These are phyloP conservation scores for Allium sativum DNA, from an alignment of 106 monocot genomes.

Conservation along the genomic window DNA sequence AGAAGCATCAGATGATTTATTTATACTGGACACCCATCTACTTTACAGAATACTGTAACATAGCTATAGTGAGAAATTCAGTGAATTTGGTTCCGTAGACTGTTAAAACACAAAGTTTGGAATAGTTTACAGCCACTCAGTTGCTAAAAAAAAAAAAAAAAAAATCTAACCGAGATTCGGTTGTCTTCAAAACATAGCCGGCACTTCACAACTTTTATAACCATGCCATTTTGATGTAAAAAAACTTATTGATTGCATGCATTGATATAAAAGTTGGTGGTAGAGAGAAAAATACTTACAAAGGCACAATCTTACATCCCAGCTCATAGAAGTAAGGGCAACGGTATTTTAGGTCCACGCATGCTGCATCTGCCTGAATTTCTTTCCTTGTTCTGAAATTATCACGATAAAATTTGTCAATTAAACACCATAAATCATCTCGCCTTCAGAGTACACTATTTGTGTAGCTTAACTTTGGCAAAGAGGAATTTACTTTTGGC, in stretches of 20 bases:
- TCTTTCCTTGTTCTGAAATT: slow-evolving; percentile 45
- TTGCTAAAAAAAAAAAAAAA: not conserved
- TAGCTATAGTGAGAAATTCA: no score
- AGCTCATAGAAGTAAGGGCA: slow-evolving; percentile 87
- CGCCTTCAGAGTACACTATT: not conserved
- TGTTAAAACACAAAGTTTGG: no score
- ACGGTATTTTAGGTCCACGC: slow-evolving; percentile 69
- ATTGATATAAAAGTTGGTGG: not conserved
- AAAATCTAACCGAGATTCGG: no score
- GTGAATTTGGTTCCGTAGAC: no score
- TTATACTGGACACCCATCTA: no score
- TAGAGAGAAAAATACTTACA: slow-evolving; percentile 2
- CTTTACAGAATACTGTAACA: no score
- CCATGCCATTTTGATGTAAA: not conserved
- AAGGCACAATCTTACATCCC: slow-evolving; percentile 78
- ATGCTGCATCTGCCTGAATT: slow-evolving; percentile 84
- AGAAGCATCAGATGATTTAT: not conserved
- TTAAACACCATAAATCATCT: not conserved
- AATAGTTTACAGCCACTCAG: no score
- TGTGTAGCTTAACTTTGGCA: not conserved
- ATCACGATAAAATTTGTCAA: not conserved
- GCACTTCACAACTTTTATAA: not conserved
- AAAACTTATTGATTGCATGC: not conserved
- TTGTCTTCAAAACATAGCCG: no score
- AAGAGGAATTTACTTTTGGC: slow-evolving; percentile 40